Evolutionary conservation across 768 basidiomycete genomes (phyloP).

Genomic region (Imleria badia): DNA sequence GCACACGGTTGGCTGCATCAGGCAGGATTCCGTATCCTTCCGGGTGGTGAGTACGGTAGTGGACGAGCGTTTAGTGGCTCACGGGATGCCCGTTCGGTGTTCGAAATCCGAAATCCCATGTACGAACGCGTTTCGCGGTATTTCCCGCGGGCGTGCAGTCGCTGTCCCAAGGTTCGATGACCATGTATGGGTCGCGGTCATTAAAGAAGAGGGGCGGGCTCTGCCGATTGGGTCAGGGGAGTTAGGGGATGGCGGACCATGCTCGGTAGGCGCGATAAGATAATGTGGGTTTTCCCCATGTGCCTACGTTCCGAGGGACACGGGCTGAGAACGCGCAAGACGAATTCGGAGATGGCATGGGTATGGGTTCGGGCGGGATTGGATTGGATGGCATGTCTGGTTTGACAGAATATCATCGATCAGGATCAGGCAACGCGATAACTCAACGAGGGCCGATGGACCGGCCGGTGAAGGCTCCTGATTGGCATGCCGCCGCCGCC

Average conservation of each 20-base stretch:
- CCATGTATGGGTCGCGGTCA: conserved; percentile 17
- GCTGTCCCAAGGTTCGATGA: not conserved
- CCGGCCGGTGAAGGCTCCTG: not conserved
- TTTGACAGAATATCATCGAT: not conserved
- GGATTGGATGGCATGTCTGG: not conserved
- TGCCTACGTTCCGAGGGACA: conserved; percentile 10
- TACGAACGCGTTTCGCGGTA: conserved; percentile 1
- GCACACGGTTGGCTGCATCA: not conserved
- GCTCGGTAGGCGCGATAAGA: conserved; percentile 20
- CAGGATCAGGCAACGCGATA: not conserved
- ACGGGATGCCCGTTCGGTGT: conserved; percentile 2
- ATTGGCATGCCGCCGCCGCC: not conserved
- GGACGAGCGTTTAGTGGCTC: not conserved
- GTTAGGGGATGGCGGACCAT: not conserved
- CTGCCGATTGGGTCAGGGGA: conserved; percentile 1
- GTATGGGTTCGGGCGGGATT: not conserved
- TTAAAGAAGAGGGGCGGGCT: conserved; percentile 7
- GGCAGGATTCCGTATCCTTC: conserved; percentile 1
- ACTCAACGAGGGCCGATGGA: not conserved
- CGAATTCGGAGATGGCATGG: not conserved
- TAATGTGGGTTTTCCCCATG: conserved; percentile 4
- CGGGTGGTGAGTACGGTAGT: not conserved
- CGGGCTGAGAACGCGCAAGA: conserved; percentile 11
- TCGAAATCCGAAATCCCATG: not conserved
- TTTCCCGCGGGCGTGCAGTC: not conserved